phyloP scores from a whole-genome alignment of 495 filamentous ascomycete genomes.

The Wilcoxina mikolae region DNA sequence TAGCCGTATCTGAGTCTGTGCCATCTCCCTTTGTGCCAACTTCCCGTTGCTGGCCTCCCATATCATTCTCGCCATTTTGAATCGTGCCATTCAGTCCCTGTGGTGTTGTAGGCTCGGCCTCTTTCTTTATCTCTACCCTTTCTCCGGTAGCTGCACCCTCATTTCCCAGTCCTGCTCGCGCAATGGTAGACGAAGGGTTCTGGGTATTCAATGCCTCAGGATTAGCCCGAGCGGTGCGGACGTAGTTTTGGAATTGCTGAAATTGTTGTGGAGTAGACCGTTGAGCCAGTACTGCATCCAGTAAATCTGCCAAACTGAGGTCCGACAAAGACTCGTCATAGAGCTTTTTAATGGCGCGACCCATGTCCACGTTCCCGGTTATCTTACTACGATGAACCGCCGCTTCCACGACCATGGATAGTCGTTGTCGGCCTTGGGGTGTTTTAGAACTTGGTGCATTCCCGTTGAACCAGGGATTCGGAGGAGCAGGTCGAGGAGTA shows the following conservation, averaged over 20 bases:
- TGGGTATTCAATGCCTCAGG: slow-evolving; percentile 10
- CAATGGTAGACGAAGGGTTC: neutral
- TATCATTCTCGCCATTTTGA: neutral
- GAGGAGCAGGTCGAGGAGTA: slow-evolving; percentile 11
- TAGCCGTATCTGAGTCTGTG: neutral
- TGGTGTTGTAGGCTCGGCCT: neutral
- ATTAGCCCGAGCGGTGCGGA: slow-evolving; percentile 31
- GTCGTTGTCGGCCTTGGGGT: slow-evolving; percentile 27
- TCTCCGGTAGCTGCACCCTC: neutral
- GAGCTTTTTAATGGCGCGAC: slow-evolving; percentile 31
- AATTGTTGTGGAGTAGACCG: slow-evolving; percentile 31
- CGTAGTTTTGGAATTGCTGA: slow-evolving; percentile 31
- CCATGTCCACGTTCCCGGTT: slow-evolving; percentile 30
- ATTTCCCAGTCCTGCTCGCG: neutral
- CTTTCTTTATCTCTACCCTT: neutral
- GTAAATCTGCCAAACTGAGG: slow-evolving; percentile 29
- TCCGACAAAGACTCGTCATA: slow-evolving; percentile 33
- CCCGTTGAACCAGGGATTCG: slow-evolving; percentile 22
- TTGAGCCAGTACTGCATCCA: slow-evolving; percentile 34
- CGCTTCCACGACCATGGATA: slow-evolving; percentile 31
- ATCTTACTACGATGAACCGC: slow-evolving; percentile 31
- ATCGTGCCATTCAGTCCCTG: neutral
- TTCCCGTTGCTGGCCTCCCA: neutral
- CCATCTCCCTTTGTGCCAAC: neutral
- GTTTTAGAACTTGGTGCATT: slow-evolving; percentile 29